Percentiles rank a stretch among this genome's conserved stretches.
Evolutionary conservation across 768 basidiomycete genomes (phyloP).

Genomic region (Neoboletus subvelutipes): DNA sequence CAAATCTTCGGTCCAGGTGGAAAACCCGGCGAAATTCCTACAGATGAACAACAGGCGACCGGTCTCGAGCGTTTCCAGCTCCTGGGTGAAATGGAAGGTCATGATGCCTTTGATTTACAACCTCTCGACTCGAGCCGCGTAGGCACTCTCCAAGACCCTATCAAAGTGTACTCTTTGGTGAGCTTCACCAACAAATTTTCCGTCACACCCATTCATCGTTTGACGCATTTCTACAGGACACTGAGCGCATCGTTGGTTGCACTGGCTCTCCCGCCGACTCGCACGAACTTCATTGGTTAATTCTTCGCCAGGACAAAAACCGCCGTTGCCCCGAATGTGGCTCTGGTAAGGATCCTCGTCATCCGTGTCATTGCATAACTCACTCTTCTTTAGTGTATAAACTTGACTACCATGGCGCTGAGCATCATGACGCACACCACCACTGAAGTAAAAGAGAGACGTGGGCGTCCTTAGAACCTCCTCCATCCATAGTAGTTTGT

Average conservation of each 20-base stretch:
- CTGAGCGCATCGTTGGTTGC: slow-evolving; percentile 87
- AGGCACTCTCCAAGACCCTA: slow-evolving; percentile 85
- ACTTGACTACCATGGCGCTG: slow-evolving; percentile 68
- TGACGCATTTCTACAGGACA: slow-evolving; percentile 49
- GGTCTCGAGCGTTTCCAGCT: slow-evolving; percentile 96
- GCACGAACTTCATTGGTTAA: slow-evolving; percentile 90
- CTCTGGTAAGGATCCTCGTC: slow-evolving; percentile 59
- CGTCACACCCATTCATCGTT: neutral
- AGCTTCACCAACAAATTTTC: slow-evolving; percentile 29
- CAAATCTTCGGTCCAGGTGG: slow-evolving; percentile 70
- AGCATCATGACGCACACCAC: slow-evolving; percentile 48
- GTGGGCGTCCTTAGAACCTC: slow-evolving; percentile 10
- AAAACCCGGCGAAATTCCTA: slow-evolving; percentile 73
- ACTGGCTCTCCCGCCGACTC: slow-evolving; percentile 94
- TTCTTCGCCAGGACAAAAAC: slow-evolving; percentile 58
- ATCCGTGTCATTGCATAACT: neutral
- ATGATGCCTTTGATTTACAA: slow-evolving; percentile 86
- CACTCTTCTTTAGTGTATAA: slow-evolving; percentile 54
- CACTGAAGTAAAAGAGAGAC: slow-evolving; percentile 32
- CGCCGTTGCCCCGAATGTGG: slow-evolving; percentile 92
- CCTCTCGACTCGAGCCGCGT: slow-evolving; percentile 82
- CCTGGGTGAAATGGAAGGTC: slow-evolving; percentile 82
- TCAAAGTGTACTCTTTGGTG: slow-evolving; percentile 85
- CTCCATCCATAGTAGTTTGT: slow-evolving; percentile 16
- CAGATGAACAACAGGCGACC: slow-evolving; percentile 88